Evolutionary conservation across 2,329 filamentous ascomycete species (phyloP).

Genomic region (Penicillium griseofulvum): DNA sequence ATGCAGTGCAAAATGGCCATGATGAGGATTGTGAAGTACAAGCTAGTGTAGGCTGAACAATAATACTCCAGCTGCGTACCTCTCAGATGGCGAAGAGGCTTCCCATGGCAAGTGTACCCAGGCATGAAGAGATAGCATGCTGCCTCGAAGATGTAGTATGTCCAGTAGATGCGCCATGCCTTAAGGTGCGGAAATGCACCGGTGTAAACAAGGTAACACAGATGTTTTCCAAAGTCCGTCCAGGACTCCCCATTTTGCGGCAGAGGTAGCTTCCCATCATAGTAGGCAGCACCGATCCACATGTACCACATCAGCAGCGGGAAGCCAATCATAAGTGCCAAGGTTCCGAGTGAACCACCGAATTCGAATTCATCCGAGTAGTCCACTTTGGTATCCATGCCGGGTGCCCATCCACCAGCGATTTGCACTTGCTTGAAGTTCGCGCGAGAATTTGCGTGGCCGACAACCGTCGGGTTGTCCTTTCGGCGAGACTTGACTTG

Average conservation of each 20-base stretch:
- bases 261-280: constrained; percentile 74
- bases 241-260: constrained; percentile 64
- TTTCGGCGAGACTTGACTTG: background rate
- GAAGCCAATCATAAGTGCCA: constrained; percentile 82
- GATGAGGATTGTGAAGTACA: constrained; percentile 77
- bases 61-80: constrained; percentile 88
- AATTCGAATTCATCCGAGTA: constrained; percentile 64
- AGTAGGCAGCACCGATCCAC: constrained; percentile 94
- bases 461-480: background rate
- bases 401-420: constrained; percentile 20
- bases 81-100: constrained; percentile 75
- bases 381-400: constrained; percentile 26
- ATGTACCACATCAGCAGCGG: constrained; percentile 96
- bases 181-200: constrained; percentile 76
- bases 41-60: constrained; percentile 81
- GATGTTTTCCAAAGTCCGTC: constrained; percentile 66
- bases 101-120: constrained; percentile 81
- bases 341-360: constrained; percentile 74
- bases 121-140: constrained; percentile 80
- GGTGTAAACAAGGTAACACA: constrained; percentile 70
- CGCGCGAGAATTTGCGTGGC: background rate
- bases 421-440: constrained; percentile 20
- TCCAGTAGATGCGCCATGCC: constrained; percentile 94
- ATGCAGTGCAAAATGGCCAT: constrained; percentile 71
- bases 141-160: constrained; percentile 79